Conservation (phyloP, 768 basidiomycete species). For the Naganishia friedmannii region DNA sequence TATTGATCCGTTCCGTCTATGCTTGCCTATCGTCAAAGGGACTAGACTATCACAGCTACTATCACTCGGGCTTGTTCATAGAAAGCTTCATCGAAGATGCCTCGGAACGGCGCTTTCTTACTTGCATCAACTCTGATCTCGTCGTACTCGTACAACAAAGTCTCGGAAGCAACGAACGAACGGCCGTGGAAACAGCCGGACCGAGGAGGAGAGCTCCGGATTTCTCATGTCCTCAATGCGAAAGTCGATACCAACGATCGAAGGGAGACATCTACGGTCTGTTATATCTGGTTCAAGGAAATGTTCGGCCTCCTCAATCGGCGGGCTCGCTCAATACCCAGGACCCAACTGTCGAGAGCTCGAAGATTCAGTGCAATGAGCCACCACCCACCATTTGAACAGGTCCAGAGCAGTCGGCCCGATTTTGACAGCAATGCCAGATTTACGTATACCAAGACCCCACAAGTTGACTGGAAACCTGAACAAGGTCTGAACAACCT, state of each 20-base stretch:
- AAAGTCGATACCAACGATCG: background rate
- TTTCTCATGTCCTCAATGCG: background rate
- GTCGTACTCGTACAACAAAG: no score
- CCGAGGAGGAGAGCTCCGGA: background rate
- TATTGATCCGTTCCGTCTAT: no score
- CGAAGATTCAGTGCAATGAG: background rate
- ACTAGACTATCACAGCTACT: no score
- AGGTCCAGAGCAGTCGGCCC: constrained; percentile 27
- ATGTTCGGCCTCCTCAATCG: background rate
- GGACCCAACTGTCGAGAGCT: background rate
- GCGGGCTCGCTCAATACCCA: background rate
- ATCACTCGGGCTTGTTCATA: no score
- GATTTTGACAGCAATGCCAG: constrained; percentile 20
- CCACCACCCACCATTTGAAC: constrained; percentile 15
- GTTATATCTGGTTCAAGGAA: background rate
- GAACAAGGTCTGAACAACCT: constrained; percentile 20
- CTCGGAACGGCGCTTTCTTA: no score
- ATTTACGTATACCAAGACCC: constrained; percentile 23
- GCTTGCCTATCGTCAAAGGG: no score
- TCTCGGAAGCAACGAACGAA: no score
- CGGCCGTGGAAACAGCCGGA: background rate
- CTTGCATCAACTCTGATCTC: no score
- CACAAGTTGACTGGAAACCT: constrained; percentile 26
- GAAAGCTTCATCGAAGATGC: no score
- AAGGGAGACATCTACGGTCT: background rate